Evolutionary conservation across 2,329 filamentous ascomycete genomes (phyloP), one percentile per base, ranked within the genome.

Genomic region (Epichloe bromicola): DNA sequence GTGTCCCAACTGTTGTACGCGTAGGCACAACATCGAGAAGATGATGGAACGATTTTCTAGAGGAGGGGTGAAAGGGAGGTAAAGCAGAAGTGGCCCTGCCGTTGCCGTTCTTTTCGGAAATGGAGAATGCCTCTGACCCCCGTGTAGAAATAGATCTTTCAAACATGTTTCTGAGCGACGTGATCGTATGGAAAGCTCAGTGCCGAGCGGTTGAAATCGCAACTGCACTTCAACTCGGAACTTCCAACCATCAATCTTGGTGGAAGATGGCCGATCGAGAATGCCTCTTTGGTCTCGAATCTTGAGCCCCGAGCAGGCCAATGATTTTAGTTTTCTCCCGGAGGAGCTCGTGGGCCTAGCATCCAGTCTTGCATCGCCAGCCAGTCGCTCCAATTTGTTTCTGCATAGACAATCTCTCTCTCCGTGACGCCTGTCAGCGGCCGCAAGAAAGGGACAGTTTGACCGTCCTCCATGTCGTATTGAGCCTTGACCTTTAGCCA

Each of bases 341-440:
- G 51, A 34, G 85, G 86, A 34, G 84, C 83, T 54, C 87, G 73
- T 1, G 87, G 86, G 2, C 90, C 90, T n/a, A 96, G 73, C 89
- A 95, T 95, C 91, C 91, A 97, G 66, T 96, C 91, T 67, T 95
- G 88, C 88, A 96, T 94, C 12, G 88, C 88, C 34, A 96, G 71
- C 91, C 91, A 97, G 61, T 91, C 84, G 63, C 88, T 94, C 93
- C 93, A 98, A 53, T 77, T 82, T 55, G 79, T 77, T 69, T 97
- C 91, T 0, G 90, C 90, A 14, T 73, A 78, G 55, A 86, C 79
- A 55, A 97, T 87, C 70, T 97, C 93, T 20, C 80, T 78, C 61
- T 91, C 82, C 7, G 80, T 79, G 1, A 86, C 82, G 50, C 82
- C 79, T 60, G 86, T 82, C n/a, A 96, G 70, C 4, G 91, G 89